A percentile compares a stretch with the other conserved stretches of the same genome.
Evolutionary conservation across 495 filamentous ascomycete genomes (phyloP).

Genomic region (Lasiosphaeria ovina): DNA sequence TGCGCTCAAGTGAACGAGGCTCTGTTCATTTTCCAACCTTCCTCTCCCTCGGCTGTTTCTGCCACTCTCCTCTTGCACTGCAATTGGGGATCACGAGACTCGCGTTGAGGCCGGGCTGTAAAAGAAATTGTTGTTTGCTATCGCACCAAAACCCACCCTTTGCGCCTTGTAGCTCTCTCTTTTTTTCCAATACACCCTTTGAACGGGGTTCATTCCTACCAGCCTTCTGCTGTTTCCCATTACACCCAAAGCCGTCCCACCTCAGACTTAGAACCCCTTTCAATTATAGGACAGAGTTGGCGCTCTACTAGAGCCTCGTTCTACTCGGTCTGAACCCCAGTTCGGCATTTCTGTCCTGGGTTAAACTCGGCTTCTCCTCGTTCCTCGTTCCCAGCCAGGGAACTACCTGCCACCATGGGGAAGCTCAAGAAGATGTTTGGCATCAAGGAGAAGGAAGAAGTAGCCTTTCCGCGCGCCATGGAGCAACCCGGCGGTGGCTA

Average conservation of each 20-base stretch:
- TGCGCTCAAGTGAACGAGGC: not conserved
- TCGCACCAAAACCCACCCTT: no score
- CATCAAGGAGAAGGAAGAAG: constrained; percentile 3
- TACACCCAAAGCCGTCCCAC: no score
- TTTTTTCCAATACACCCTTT: no score
- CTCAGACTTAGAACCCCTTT: no score
- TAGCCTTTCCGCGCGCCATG: not conserved
- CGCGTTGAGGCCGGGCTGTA: not conserved
- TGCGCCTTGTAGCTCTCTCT: no score
- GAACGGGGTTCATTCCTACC: no score
- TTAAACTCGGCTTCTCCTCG: not conserved
- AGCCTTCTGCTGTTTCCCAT: no score
- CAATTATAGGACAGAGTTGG: no score
- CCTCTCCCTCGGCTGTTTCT: not conserved
- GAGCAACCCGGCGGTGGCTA: not conserved
- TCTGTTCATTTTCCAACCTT: not conserved
- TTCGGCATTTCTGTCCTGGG: not conserved
- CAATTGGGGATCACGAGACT: not conserved
- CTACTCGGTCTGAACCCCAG: no score
- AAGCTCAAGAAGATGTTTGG: constrained; percentile 6
- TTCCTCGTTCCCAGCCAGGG: not conserved
- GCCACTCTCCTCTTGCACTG: not conserved
- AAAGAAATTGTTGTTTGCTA: no score
- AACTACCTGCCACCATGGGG: constrained; percentile 3
- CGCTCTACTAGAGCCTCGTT: no score